These are phyloP conservation scores for Paxillus rubicundulus DNA, from an alignment of 768 basidiomycete species.

Conservation along the genomic window DNA sequence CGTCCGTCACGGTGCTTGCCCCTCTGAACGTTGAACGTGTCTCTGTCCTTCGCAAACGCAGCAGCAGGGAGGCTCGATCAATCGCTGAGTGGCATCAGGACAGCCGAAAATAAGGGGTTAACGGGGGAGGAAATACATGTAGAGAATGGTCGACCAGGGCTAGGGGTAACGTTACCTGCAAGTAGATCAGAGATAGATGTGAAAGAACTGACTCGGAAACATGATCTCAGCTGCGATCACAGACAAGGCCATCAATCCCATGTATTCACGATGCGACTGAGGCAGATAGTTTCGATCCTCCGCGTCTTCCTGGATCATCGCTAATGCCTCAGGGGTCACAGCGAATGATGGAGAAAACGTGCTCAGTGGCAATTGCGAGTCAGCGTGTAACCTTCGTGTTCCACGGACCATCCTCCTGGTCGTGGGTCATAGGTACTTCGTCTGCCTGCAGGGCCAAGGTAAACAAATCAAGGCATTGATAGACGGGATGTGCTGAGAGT, in stretches of 20 bases:
- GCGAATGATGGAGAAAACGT: background rate
- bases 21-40: too few species aligned
- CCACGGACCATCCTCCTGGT: background rate
- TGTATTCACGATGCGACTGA: background rate
- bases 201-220: background rate
- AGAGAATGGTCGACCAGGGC: background rate
- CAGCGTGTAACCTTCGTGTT: background rate
- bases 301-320: background rate
- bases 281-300: background rate
- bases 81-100: background rate
- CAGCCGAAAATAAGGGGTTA: background rate
- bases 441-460: background rate
- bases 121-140: background rate
- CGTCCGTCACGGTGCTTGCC: too few species aligned
- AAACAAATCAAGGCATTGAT: background rate
- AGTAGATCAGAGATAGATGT: background rate
- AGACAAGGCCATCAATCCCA: background rate
- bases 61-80: too few species aligned
- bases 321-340: background rate
- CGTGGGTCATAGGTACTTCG: background rate
- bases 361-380: background rate
- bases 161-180: background rate
- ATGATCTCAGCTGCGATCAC: background rate
- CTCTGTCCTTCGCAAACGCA: too few species aligned
- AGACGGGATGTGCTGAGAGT: background rate